phyloP scores from a whole-genome alignment of 73 alveolate genomes.

The Symbiodinium natans region DNA sequence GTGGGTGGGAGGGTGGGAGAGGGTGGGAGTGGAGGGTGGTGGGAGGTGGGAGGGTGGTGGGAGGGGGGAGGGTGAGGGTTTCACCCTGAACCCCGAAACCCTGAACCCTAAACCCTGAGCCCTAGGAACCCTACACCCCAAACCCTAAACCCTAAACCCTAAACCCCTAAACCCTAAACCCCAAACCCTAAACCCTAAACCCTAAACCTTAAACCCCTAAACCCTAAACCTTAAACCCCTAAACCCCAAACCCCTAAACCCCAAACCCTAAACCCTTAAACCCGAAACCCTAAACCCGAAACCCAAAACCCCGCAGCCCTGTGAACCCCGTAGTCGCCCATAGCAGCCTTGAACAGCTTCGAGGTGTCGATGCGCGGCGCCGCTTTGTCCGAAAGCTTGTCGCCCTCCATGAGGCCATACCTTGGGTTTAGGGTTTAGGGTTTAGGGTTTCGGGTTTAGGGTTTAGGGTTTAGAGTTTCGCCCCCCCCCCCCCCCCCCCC shows the following conservation, averaged over 20 bases:
- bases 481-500: too few relatives aligned
- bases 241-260: neutral
- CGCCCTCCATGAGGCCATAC: constrained; percentile 92
- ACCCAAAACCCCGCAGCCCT: neutral
- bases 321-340: too few relatives aligned
- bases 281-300: neutral
- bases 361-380: constrained; percentile 58
- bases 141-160: neutral
- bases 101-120: too few relatives aligned
- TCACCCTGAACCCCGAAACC: too few relatives aligned
- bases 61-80: too few relatives aligned
- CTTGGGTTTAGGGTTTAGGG: neutral
- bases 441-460: neutral
- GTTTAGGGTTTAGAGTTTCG: too few relatives aligned
- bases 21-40: too few relatives aligned
- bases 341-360: constrained; percentile 31
- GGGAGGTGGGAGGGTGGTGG: too few relatives aligned
- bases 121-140: too few relatives aligned
- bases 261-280: too few relatives aligned
- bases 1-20: too few relatives aligned
- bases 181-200: neutral
- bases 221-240: neutral
- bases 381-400: constrained; percentile 58
- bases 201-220: neutral
- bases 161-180: neutral